phyloP scores from a whole-genome alignment of 2,329 filamentous ascomycete genomes.

The Phoma sp. region DNA sequence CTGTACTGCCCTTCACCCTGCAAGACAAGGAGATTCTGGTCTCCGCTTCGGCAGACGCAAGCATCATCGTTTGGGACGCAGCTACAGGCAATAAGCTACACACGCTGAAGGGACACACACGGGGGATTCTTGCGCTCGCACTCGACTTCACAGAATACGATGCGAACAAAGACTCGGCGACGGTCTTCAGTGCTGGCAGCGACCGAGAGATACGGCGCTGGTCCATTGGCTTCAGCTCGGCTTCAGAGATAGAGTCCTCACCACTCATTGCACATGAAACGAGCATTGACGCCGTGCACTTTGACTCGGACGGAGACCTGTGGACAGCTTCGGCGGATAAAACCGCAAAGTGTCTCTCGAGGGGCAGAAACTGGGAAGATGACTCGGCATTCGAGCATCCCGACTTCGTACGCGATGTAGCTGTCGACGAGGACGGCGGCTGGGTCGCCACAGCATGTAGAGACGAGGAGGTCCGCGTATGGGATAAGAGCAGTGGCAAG shows the following conservation, averaged over 20 bases:
- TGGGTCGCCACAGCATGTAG: conserved; percentile 88
- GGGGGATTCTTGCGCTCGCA: conserved; percentile 80
- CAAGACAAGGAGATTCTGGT: conserved; percentile 62
- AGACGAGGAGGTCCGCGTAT: conserved; percentile 90
- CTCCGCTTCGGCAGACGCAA: conserved; percentile 56
- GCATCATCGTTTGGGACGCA: conserved; percentile 77
- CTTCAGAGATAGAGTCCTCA: conserved; percentile 49
- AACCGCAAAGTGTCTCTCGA: conserved; percentile 78
- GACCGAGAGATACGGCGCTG: conserved; percentile 73
- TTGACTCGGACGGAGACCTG: conserved; percentile 75
- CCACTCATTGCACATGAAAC: conserved; percentile 84
- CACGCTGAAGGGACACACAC: conserved; percentile 76
- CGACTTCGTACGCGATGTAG: conserved; percentile 87
- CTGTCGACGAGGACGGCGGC: conserved; percentile 69
- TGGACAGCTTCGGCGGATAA: conserved; percentile 96
- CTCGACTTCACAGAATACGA: conserved; percentile 66
- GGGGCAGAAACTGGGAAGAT: conserved; percentile 70
- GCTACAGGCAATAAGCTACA: conserved; percentile 72
- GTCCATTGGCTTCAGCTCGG: conserved; percentile 57
- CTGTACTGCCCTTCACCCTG: conserved; percentile 69
- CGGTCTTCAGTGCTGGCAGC: conserved; percentile 76
- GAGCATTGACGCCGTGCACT: conserved; percentile 81
- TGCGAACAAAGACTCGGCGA: conserved; percentile 47
- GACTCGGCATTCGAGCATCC: conserved; percentile 80
- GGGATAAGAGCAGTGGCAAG: conserved; percentile 76